phyloP scores from a whole-genome alignment of 345 rosid species.

The Eutrema heterophyllum region DNA sequence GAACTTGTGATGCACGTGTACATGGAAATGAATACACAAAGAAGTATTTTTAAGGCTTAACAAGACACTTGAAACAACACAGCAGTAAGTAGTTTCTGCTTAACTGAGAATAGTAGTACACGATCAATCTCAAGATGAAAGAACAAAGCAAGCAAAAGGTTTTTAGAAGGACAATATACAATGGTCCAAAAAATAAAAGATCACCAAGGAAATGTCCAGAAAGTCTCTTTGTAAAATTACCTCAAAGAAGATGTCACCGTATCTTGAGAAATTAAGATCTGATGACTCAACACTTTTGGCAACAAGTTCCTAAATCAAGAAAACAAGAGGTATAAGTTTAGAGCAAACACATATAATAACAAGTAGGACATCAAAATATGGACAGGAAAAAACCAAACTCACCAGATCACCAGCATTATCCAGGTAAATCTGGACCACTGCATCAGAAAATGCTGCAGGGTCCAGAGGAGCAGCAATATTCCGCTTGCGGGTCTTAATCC shows the following conservation, averaged over 20 bases:
- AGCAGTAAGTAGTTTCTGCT: background rate
- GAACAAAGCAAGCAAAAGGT: background rate
- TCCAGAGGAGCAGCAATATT: slow-evolving; percentile 93
- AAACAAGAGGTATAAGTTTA: background rate
- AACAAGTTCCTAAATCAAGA: slow-evolving; percentile 61
- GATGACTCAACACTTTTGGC: slow-evolving; percentile 86
- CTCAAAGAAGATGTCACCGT: slow-evolving; percentile 58
- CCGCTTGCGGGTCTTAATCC: slow-evolving; percentile 99
- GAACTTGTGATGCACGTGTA: background rate
- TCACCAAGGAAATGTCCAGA: background rate
- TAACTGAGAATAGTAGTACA: background rate
- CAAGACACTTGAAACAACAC: background rate
- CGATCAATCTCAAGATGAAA: background rate
- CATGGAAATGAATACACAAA: background rate
- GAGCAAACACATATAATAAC: background rate
- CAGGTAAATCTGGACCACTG: slow-evolving; percentile 94
- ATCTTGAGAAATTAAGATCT: slow-evolving; percentile 87
- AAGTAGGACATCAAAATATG: background rate
- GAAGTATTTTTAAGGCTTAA: background rate
- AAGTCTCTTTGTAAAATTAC: background rate
- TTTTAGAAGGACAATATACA: background rate
- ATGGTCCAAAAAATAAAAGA: background rate
- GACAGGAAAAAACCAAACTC: background rate
- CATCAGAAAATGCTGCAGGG: slow-evolving; percentile 97
- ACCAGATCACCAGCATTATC: slow-evolving; percentile 99